Evolutionary conservation across 768 basidiomycete species (phyloP), one percentile per base, ranked within the genome.

Genomic region (Cyathus striatus): DNA sequence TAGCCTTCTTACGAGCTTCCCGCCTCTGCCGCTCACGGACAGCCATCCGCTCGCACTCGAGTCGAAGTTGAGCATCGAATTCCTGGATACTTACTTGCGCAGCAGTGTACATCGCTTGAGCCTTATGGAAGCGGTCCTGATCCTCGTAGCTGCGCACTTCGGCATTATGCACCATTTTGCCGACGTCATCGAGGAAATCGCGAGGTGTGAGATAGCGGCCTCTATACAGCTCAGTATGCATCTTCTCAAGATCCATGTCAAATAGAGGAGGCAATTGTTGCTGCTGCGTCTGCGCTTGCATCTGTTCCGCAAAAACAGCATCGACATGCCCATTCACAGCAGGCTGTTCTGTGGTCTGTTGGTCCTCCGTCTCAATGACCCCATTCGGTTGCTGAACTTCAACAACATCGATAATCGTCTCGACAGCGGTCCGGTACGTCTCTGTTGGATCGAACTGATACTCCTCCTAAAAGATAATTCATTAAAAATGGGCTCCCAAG

Each of bases 31-130:
- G 66, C 57, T 94, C 88, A 40, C 83, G 70, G 27, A 63, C 73
- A 12, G 90, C 86, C 88, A 94, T 93, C 49, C 88, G 73, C 58
- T 87, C 83, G 59, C 94, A 97, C 59, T 97, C 95, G 22, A 81
- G 45, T 40, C 71, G 69, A 59, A 96, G 86, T 41, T 78, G 73
- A 1, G 76, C 72, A 55, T 95, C 93, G 52, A 93, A 90, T 55
- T 89, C 87, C 52, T 87, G 79, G 43, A 91, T 78, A 67, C 88
- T 84, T 49, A 94, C 85, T 56, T 96, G 74, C 1, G 89, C 74
- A 14, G 89, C 86, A 18, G 81, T 90, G 48, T 83, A 78, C 90
- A 99, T 90, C 27, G 90, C 85, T 47, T 90, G 86, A 0, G 95
- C 90, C 48, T 84, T 86, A 55, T 78, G 76, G 33, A 90, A 60